Conservation (phyloP, 176 grass and related monocot species). For the Musa beccarii region DNA sequence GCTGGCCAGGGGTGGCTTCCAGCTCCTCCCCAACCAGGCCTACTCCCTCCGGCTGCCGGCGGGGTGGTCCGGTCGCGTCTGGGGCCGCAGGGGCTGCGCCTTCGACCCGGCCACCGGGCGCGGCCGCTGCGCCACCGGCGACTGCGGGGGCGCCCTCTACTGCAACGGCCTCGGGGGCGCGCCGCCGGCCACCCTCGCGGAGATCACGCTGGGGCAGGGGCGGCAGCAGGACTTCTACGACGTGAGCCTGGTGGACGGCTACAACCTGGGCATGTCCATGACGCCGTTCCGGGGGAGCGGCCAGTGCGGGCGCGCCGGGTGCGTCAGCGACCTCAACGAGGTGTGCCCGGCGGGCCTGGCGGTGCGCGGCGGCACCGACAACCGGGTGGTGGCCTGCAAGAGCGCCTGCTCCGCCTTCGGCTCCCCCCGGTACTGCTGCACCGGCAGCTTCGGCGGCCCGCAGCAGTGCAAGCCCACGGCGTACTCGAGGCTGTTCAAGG, state of each 20-base stretch:
- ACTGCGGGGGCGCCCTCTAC: conserved; percentile 71
- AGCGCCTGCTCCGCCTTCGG: conserved; percentile 74
- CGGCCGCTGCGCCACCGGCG: conserved; percentile 70
- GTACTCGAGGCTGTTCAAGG: conserved; percentile 84
- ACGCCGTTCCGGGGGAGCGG: conserved; percentile 55
- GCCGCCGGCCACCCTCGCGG: conserved; percentile 60
- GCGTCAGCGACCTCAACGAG: conserved; percentile 87
- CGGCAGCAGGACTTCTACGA: conserved; percentile 77
- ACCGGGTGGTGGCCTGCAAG: conserved; percentile 65
- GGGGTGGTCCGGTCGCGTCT: conserved; percentile 76
- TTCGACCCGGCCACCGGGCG: conserved; percentile 50
- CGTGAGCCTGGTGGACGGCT: conserved; percentile 84
- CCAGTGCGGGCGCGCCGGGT: conserved; percentile 53
- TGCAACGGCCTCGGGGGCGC: conserved; percentile 69
- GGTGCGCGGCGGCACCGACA: conserved; percentile 32
- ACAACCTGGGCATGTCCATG: conserved; percentile 88
- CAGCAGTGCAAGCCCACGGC: conserved; percentile 84
- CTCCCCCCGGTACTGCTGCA: conserved; percentile 76
- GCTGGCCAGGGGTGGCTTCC: conserved; percentile 49
- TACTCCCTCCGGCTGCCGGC: conserved; percentile 48
- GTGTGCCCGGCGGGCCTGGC: conserved; percentile 70
- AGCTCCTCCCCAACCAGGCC: conserved; percentile 36
- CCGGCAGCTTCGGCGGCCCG: conserved; percentile 60
- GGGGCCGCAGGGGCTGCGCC: conserved; percentile 62
- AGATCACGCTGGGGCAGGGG: conserved; percentile 53